These are phyloP conservation scores for Chernovozyma aurita DNA, from an alignment of 1,139 yeast species.

Conservation along the genomic window DNA sequence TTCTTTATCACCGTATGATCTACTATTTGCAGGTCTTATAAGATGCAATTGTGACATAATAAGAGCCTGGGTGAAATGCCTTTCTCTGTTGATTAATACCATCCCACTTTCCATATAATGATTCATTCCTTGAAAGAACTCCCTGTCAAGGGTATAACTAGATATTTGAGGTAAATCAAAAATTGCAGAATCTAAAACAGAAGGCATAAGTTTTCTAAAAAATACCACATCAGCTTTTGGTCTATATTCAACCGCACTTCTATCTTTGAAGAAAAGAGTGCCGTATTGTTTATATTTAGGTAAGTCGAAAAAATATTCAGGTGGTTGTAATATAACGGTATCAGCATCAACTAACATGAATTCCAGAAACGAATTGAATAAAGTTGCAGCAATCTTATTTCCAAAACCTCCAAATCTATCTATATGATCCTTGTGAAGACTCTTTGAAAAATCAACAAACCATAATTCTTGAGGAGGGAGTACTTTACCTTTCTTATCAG, in stretches of 20 bases:
- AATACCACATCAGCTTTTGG: slow-evolving; percentile 26
- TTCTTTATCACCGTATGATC: slow-evolving; percentile 63
- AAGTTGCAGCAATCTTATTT: slow-evolving; percentile 46
- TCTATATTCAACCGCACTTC: slow-evolving; percentile 34
- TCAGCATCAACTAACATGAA: slow-evolving; percentile 50
- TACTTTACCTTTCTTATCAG: slow-evolving; percentile 6
- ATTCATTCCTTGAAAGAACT: slow-evolving; percentile 21
- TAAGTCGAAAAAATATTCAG: slow-evolving; percentile 33
- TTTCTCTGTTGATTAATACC: slow-evolving; percentile 37
- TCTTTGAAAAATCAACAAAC: slow-evolving; percentile 36
- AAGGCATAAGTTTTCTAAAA: slow-evolving; percentile 36
- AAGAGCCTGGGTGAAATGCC: slow-evolving; percentile 40
- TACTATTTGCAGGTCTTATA: slow-evolving; percentile 31
- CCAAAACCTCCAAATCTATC: slow-evolving; percentile 35
- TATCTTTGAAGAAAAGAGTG: slow-evolving; percentile 45
- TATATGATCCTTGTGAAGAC: slow-evolving; percentile 24
- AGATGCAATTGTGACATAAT: slow-evolving; percentile 40
- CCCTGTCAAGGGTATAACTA: slow-evolving; percentile 3
- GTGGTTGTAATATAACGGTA: slow-evolving; percentile 36
- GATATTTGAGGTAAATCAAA: slow-evolving; percentile 19
- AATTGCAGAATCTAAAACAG: slow-evolving; percentile 29
- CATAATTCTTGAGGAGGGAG: slow-evolving; percentile 38
- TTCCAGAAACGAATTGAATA: slow-evolving; percentile 50
- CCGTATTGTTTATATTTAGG: slow-evolving; percentile 36
- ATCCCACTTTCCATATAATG: slow-evolving; percentile 54